These are phyloP conservation scores for Galeopsis tetrahit DNA, from an alignment of 257 asterid species.

Conservation along the genomic window DNA sequence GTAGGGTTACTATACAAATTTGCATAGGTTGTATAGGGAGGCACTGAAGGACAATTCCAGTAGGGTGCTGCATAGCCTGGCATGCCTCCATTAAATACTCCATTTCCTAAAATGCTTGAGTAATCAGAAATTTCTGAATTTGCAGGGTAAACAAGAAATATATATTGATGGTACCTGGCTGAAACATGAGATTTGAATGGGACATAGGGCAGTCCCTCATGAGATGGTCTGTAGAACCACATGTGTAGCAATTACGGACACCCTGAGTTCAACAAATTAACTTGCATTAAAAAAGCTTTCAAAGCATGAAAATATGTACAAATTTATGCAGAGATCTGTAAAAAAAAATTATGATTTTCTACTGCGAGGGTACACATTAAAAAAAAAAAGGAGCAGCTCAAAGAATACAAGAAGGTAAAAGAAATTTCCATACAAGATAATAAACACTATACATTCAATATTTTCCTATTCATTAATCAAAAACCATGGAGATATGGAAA, in stretches of 20 bases:
- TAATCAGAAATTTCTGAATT: neutral
- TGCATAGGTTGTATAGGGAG: conserved; percentile 55
- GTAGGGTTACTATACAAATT: conserved; percentile 58
- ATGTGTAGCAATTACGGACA: conserved; percentile 62
- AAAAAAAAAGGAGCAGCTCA: conserved; percentile 9
- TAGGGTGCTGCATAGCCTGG: conserved; percentile 61
- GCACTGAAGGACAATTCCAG: conserved; percentile 58
- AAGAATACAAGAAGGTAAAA: neutral
- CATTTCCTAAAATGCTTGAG: conserved; percentile 38
- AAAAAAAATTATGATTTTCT: neutral
- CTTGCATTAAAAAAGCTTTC: conserved; percentile 7
- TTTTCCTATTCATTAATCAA: too few species aligned
- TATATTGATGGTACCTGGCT: conserved; percentile 49
- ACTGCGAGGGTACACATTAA: neutral
- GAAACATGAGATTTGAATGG: conserved; percentile 62
- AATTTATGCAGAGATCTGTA: neutral
- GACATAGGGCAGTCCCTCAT: conserved; percentile 71
- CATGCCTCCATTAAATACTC: conserved; percentile 30
- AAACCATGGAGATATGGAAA: too few species aligned
- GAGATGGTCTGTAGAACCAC: conserved; percentile 88
- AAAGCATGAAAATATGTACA: conserved; percentile 9
- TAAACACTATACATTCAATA: neutral
- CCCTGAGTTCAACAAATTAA: conserved; percentile 51
- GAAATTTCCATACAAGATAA: neutral
- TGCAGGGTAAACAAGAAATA: neutral